Evolutionary conservation across 768 basidiomycete genomes (phyloP).

Genomic region (Boletales sp.): DNA sequence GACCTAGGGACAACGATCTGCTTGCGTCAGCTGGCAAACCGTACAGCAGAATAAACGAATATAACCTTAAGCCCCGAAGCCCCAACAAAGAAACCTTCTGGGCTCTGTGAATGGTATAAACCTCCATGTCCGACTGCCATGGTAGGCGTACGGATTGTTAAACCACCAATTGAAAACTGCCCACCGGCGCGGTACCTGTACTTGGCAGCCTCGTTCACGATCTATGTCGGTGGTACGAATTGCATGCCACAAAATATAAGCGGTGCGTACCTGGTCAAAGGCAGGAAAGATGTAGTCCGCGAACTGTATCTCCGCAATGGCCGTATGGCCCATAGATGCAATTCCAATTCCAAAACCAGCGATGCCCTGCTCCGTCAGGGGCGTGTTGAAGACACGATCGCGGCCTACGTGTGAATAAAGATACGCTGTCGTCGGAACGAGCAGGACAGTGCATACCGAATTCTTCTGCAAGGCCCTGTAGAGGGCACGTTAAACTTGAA

Average conservation of each 20-base stretch:
- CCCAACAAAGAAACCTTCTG: slow-evolving; percentile 92
- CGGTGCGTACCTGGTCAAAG: slow-evolving; percentile 76
- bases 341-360: slow-evolving; percentile 92
- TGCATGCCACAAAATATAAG: background rate
- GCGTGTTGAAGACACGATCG: slow-evolving; percentile 95
- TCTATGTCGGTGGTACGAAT: slow-evolving; percentile 36
- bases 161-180: slow-evolving; percentile 72
- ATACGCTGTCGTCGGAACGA: background rate
- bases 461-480: slow-evolving; percentile 84
- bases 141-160: slow-evolving; percentile 81
- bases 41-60: background rate
- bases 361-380: slow-evolving; percentile 89
- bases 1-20: slow-evolving; percentile 88
- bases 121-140: slow-evolving; percentile 95
- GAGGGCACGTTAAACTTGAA: slow-evolving; percentile 1
- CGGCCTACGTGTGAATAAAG: slow-evolving; percentile 47
- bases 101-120: slow-evolving; percentile 92
- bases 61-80: slow-evolving; percentile 82
- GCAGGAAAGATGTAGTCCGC: slow-evolving; percentile 91
- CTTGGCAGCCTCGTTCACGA: slow-evolving; percentile 96
- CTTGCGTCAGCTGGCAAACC: background rate
- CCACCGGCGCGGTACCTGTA: slow-evolving; percentile 88
- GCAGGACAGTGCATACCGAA: slow-evolving; percentile 54
- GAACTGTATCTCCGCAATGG: slow-evolving; percentile 92
- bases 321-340: slow-evolving; percentile 90